Conservation (phyloP, 1,139 yeast genomes). For the Kodamaea suecica region DNA sequence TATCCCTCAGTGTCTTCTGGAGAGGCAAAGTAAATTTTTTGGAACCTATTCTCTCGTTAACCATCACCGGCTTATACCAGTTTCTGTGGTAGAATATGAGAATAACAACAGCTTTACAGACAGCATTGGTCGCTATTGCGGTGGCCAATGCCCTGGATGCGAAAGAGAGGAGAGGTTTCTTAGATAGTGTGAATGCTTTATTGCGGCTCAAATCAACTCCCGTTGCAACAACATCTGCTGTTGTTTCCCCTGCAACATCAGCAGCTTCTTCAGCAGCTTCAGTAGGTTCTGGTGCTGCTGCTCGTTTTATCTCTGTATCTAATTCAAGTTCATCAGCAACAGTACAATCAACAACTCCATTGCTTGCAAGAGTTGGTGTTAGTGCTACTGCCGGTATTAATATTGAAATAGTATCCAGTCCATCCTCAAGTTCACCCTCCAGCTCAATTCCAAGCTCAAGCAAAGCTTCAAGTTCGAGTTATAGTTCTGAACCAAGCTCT, state of each 20-base stretch:
- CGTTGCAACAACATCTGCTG: constrained; percentile 11
- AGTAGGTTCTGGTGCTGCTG: constrained; percentile 8
- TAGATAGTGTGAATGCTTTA: constrained; percentile 13
- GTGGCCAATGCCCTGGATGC: constrained; percentile 17
- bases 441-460: constrained; percentile 15
- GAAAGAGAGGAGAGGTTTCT: constrained; percentile 17
- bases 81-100: too few species aligned
- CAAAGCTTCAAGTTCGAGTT: constrained; percentile 2
- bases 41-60: constrained; percentile 11
- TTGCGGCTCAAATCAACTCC: constrained; percentile 10
- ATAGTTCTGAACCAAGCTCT: constrained; percentile 5
- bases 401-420: constrained; percentile 7
- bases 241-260: constrained; percentile 10
- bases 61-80: constrained; percentile 4
- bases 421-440: constrained; percentile 7
- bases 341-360: too few species aligned
- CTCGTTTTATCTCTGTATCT: too few species aligned
- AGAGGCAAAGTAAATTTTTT: not conserved
- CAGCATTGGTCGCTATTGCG: constrained; percentile 20
- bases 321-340: too few species aligned
- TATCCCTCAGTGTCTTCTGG: not conserved
- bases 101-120: constrained; percentile 19
- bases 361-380: constrained; percentile 7
- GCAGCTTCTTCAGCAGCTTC: constrained; percentile 9
- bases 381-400: constrained; percentile 1